Percentiles rank a stretch among this genome's conserved stretches.
These are phyloP conservation scores for Russula sp. DNA, from an alignment of 768 basidiomycete genomes.

Conservation along the genomic window DNA sequence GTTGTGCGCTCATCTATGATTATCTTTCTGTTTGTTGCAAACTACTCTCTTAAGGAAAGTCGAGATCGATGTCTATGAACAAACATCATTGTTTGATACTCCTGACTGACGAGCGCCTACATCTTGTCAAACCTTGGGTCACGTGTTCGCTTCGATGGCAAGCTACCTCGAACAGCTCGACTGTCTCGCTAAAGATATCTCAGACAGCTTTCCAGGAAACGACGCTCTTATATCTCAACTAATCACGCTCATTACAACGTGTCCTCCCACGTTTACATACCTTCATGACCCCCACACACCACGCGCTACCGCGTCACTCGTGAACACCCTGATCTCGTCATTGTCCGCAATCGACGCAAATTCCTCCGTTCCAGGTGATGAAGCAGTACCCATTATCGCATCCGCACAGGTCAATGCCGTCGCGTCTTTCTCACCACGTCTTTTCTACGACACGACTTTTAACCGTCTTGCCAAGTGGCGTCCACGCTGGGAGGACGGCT, in stretches of 20 bases:
- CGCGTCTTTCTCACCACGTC: slow-evolving; percentile 56
- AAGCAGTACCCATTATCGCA: slow-evolving; percentile 34
- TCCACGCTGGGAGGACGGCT: slow-evolving; percentile 59
- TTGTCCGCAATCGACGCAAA: slow-evolving; percentile 27
- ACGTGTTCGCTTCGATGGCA: slow-evolving; percentile 22
- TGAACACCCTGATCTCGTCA: slow-evolving; percentile 40
- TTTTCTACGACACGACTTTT: slow-evolving; percentile 65
- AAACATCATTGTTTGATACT: background rate
- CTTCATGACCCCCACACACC: slow-evolving; percentile 56
- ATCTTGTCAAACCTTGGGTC: background rate
- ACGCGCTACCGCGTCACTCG: slow-evolving; percentile 45
- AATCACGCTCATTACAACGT: slow-evolving; percentile 36
- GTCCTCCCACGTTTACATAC: slow-evolving; percentile 65
- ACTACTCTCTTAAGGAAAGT: slow-evolving; percentile 7
- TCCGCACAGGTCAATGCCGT: slow-evolving; percentile 54
- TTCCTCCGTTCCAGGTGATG: slow-evolving; percentile 3
- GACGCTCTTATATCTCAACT: slow-evolving; percentile 31
- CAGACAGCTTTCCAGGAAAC: slow-evolving; percentile 32
- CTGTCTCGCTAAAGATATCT: slow-evolving; percentile 21
- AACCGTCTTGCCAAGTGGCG: slow-evolving; percentile 57
- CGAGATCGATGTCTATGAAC: background rate
- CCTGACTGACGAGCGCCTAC: slow-evolving; percentile 8
- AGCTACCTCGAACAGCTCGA: slow-evolving; percentile 26
- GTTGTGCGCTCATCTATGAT: slow-evolving; percentile 1
- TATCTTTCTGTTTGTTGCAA: background rate